phyloP scores from a whole-genome alignment of 1,284 basidiomycete species.

The Apiotrichum laibachii region DNA sequence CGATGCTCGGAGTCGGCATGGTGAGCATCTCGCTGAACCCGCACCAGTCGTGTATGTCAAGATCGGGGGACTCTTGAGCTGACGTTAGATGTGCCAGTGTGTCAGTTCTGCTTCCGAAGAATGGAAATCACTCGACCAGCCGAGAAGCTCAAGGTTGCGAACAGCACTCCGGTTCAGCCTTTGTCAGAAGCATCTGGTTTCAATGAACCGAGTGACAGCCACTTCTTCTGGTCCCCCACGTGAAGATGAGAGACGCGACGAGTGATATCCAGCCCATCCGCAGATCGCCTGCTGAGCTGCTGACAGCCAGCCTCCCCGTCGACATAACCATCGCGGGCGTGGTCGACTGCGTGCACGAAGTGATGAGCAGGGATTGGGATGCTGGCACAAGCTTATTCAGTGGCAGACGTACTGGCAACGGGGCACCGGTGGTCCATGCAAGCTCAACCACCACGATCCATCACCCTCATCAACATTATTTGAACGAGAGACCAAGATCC shows the following conservation, averaged over 20 bases:
- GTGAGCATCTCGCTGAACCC: slow-evolving; percentile 43
- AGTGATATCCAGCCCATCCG: too few species aligned
- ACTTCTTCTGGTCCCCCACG: too few species aligned
- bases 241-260: too few species aligned
- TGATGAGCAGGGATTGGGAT: slow-evolving; percentile 31
- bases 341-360: slow-evolving; percentile 16
- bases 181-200: slow-evolving; percentile 29
- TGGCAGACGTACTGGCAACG: background rate
- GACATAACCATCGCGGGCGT: slow-evolving; percentile 33
- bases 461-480: too few species aligned
- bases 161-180: slow-evolving; percentile 30
- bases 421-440: background rate
- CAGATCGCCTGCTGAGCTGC: background rate
- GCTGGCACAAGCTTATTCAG: slow-evolving; percentile 11
- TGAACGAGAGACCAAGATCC: too few species aligned
- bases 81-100: slow-evolving; percentile 37
- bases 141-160: slow-evolving; percentile 26
- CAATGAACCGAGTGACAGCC: too few species aligned
- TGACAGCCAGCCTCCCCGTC: slow-evolving; percentile 23
- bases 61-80: background rate
- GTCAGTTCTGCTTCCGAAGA: slow-evolving; percentile 44
- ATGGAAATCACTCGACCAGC: slow-evolving; percentile 5
- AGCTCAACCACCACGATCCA: background rate
- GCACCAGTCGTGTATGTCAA: slow-evolving; percentile 15
- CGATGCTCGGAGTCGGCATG: slow-evolving; percentile 43